Conservation (phyloP, 371 early-diverging fungal species). For the Dinochytrium kinnereticum region DNA sequence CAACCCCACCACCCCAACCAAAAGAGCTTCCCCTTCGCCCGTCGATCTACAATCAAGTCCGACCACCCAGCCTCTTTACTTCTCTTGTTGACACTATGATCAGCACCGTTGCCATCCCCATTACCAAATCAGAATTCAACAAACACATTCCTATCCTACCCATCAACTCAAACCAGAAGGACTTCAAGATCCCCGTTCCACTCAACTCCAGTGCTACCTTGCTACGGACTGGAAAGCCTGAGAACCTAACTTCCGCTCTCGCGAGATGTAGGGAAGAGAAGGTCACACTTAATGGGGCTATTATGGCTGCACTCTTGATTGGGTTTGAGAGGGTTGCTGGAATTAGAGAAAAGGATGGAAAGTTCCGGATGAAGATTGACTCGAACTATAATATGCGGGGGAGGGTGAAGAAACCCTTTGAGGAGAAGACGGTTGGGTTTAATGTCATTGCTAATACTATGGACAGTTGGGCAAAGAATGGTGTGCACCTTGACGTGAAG, state of each 20-base stretch:
- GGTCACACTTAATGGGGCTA: background rate
- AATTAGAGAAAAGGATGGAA: too few relatives aligned
- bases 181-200: background rate
- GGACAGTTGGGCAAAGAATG: background rate
- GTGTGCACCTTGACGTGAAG: background rate
- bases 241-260: background rate
- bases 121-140: background rate
- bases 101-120: background rate
- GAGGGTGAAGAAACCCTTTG: background rate
- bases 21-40: conserved; percentile 2
- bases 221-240: background rate
- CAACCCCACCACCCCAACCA: background rate
- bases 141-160: background rate
- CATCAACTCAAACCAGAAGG: background rate
- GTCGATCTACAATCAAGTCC: background rate
- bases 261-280: background rate
- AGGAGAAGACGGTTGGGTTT: background rate
- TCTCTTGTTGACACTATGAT: background rate
- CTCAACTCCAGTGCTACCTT: background rate
- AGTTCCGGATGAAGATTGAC: background rate
- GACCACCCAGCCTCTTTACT: background rate
- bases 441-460: background rate
- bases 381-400: background rate
- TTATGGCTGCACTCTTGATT: background rate
- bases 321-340: background rate